These are phyloP conservation scores for Cornus controversa DNA, from an alignment of 148 eudicot genomes.

Conservation along the genomic window DNA sequence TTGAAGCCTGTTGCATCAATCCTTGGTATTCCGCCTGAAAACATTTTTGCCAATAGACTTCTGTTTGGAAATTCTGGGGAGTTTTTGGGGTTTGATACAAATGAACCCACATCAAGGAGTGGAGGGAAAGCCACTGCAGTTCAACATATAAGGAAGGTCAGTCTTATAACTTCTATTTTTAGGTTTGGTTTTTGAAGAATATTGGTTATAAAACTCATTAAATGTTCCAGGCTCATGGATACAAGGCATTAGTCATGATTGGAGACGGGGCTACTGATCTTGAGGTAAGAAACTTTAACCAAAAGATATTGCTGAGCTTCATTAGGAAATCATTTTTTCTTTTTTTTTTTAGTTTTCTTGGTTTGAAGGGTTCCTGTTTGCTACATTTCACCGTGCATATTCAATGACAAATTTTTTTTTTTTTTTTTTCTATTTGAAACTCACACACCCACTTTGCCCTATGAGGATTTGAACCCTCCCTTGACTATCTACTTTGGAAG, in stretches of 20 bases:
- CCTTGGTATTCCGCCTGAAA: conserved; percentile 69
- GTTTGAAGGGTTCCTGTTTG: neutral
- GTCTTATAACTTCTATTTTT: conserved; percentile 14
- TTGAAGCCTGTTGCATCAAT: conserved; percentile 88
- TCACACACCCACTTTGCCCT: neutral
- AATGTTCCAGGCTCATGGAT: conserved; percentile 63
- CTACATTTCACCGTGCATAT: neutral
- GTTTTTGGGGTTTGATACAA: conserved; percentile 69
- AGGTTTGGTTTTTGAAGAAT: neutral
- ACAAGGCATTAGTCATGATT: conserved; percentile 81
- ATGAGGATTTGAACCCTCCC: too few relatives aligned
- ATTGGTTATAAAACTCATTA: neutral
- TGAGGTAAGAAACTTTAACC: conserved; percentile 52
- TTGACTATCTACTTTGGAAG: too few relatives aligned
- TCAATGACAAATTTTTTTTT: neutral
- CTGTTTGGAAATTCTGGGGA: conserved; percentile 72
- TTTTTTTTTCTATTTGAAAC: neutral
- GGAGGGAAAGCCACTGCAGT: conserved; percentile 97
- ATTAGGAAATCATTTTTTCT: neutral
- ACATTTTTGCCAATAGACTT: conserved; percentile 84
- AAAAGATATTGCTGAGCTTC: neutral
- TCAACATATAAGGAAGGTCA: conserved; percentile 75
- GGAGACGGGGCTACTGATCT: conserved; percentile 99
- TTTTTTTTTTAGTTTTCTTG: too few relatives aligned
- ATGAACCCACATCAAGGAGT: conserved; percentile 94